These are phyloP conservation scores for Plasmodium knowlesi DNA, from an alignment of 169 alveolate species.

Conservation along the genomic window DNA sequence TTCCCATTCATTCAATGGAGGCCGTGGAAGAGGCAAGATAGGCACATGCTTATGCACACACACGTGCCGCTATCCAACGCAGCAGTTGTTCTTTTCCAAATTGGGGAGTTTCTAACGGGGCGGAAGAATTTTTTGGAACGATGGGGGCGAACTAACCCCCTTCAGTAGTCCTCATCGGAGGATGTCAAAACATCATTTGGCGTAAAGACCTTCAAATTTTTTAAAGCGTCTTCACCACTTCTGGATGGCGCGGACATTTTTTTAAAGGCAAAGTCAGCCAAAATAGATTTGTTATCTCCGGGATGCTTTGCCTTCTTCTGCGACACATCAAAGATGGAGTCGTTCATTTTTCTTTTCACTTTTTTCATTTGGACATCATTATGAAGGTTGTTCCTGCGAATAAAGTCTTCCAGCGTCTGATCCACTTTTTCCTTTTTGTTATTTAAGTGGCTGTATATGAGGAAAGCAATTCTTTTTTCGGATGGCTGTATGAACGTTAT, in stretches of 20 bases:
- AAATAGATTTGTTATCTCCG: background rate
- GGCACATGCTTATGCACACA: background rate
- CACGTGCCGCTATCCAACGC: background rate
- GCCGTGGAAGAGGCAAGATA: background rate
- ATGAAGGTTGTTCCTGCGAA: conserved; percentile 23
- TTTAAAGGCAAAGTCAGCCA: conserved; percentile 5
- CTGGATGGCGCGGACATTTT: background rate
- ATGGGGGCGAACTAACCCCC: background rate
- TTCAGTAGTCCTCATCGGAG: conserved; percentile 44
- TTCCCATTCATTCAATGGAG: background rate
- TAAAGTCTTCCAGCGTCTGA: conserved; percentile 46
- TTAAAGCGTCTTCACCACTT: background rate
- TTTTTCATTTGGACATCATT: conserved; percentile 26
- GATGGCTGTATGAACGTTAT: conserved; percentile 51
- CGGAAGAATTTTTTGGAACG: background rate
- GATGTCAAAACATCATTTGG: conserved; percentile 71
- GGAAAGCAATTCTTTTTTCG: conserved; percentile 72
- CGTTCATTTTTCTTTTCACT: conserved; percentile 55
- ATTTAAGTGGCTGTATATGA: conserved; percentile 45
- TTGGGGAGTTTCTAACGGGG: background rate
- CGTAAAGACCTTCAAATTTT: conserved; percentile 29
- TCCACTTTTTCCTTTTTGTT: conserved; percentile 33
- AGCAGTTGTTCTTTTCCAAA: background rate
- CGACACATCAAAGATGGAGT: conserved; percentile 21
- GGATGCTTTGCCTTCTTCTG: background rate